Evolutionary conservation across 345 rosid species (phyloP).

Genomic region (Bruguiera gymnorhiza): DNA sequence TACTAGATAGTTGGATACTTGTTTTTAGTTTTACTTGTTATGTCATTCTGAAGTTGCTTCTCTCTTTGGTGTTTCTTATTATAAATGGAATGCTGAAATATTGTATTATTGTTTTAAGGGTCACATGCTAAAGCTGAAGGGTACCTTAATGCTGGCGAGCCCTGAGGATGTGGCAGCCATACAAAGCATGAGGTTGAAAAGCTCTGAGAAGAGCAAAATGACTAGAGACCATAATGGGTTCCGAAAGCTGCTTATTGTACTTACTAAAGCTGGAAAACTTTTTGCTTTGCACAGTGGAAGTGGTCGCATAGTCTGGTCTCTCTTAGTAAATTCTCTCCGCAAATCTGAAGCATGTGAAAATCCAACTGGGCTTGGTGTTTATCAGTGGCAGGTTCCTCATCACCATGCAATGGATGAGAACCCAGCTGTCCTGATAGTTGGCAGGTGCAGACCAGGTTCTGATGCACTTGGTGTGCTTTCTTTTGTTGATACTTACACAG

Average conservation of each 20-base stretch:
- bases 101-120: conserved; percentile 52
- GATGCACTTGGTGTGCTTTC: conserved; percentile 69
- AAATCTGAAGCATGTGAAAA: conserved; percentile 55
- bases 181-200: conserved; percentile 76
- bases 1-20: background rate
- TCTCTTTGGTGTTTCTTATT: background rate
- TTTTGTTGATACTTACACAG: conserved; percentile 81
- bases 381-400: conserved; percentile 96
- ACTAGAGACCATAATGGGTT: conserved; percentile 99
- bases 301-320: conserved; percentile 91
- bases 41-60: background rate
- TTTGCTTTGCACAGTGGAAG: conserved; percentile 96
- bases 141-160: conserved; percentile 89
- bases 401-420: conserved; percentile 94
- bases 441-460: conserved; percentile 57
- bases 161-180: conserved; percentile 87
- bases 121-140: conserved; percentile 87
- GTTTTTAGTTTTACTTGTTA: background rate
- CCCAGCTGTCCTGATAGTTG: conserved; percentile 86
- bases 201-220: conserved; percentile 90
- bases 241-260: conserved; percentile 80
- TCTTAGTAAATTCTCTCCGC: conserved; percentile 55
- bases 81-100: conserved; percentile 22
- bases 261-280: conserved; percentile 78
- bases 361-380: conserved; percentile 61